phyloP scores from a whole-genome alignment of 768 basidiomycete genomes.

The Boletus pseudo-olivaceus region DNA sequence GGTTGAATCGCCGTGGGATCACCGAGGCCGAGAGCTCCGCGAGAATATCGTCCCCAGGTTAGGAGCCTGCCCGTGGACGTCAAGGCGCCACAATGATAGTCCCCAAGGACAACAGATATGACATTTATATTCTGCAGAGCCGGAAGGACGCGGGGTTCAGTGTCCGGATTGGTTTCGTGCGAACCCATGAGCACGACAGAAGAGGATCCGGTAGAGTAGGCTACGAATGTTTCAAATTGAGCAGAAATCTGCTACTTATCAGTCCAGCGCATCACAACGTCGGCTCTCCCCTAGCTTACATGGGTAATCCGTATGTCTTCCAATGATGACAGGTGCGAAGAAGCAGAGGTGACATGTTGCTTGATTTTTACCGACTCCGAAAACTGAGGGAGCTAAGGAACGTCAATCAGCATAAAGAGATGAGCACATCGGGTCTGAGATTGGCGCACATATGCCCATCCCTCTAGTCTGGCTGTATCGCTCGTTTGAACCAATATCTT shows the following conservation, averaged over 20 bases:
- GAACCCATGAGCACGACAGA: conserved; percentile 77
- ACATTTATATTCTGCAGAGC: conserved; percentile 72
- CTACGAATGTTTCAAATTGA: conserved; percentile 78
- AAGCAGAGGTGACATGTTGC: conserved; percentile 43
- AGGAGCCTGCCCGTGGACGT: conserved; percentile 71
- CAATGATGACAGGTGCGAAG: conserved; percentile 36
- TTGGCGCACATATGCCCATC: conserved; percentile 74
- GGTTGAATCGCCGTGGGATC: conserved; percentile 53
- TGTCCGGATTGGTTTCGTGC: conserved; percentile 39
- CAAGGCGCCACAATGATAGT: conserved; percentile 89
- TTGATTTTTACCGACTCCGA: conserved; percentile 57
- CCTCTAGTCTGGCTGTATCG: conserved; percentile 37
- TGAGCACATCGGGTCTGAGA: not conserved
- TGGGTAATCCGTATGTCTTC: conserved; percentile 67
- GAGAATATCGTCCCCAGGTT: conserved; percentile 77
- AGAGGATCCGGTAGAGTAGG: conserved; percentile 65
- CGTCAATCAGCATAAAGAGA: not conserved
- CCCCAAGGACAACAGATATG: conserved; percentile 87
- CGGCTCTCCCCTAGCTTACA: conserved; percentile 43
- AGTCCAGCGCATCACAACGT: not conserved
- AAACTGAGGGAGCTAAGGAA: conserved; percentile 64
- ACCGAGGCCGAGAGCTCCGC: conserved; percentile 84
- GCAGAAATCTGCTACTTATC: conserved; percentile 64
- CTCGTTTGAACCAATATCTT: conserved; percentile 48
- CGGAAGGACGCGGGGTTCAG: conserved; percentile 60